Evolutionary conservation across 2,329 filamentous ascomycete genomes (phyloP).

Genomic region (Neofusicoccum parvum): DNA sequence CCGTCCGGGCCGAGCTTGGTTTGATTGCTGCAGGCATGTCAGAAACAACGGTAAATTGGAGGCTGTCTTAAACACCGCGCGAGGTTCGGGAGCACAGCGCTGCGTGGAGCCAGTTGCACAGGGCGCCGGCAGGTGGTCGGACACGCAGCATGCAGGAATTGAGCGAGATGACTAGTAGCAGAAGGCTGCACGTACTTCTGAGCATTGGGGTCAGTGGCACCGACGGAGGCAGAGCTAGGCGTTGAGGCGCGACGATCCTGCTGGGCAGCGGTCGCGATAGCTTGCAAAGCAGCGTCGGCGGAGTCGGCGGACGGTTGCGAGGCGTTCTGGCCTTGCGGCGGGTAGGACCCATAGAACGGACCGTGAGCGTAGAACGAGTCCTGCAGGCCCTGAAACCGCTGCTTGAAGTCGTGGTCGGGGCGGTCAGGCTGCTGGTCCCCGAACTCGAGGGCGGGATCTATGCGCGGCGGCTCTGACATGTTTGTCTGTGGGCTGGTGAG

Average conservation of each 20-base stretch:
- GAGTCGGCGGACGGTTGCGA: slow-evolving; percentile 11
- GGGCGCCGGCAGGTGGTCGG: no score
- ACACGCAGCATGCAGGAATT: background rate
- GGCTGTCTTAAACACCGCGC: background rate
- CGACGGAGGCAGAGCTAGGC: slow-evolving; percentile 18
- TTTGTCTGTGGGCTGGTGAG: background rate
- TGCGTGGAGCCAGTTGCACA: background rate
- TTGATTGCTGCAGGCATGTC: slow-evolving; percentile 1
- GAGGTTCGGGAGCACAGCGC: background rate
- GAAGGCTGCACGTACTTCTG: background rate
- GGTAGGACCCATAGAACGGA: slow-evolving; percentile 6
- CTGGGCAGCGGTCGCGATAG: slow-evolving; percentile 18
- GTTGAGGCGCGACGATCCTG: slow-evolving; percentile 17
- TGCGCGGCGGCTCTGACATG: slow-evolving; percentile 1
- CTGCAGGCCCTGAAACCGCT: slow-evolving; percentile 16
- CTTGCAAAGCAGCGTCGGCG: slow-evolving; percentile 16
- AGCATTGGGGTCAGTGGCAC: slow-evolving; percentile 7
- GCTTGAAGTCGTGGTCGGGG: slow-evolving; percentile 12
- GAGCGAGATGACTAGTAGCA: no score
- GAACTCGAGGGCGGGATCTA: slow-evolving; percentile 15
- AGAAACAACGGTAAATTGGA: background rate
- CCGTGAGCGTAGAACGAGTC: slow-evolving; percentile 13
- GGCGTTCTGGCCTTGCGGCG: background rate
- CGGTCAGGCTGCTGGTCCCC: slow-evolving; percentile 13
- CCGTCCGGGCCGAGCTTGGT: slow-evolving; percentile 21